phyloP scores from a whole-genome alignment of 257 asterid genomes.

The Ophiorrhiza pumila region DNA sequence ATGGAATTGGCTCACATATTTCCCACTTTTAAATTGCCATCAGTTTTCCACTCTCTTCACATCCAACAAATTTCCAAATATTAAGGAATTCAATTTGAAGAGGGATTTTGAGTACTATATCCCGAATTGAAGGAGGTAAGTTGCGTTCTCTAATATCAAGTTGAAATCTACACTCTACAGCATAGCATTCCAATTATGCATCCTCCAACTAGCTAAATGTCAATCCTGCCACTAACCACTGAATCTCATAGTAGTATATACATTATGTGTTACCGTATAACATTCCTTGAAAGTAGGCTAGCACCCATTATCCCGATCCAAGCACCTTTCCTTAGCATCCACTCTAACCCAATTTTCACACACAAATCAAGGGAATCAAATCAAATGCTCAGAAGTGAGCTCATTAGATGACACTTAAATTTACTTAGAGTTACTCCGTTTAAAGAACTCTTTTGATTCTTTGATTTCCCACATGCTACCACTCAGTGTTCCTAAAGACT shows the following conservation, averaged over 20 bases:
- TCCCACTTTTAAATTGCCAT: no score
- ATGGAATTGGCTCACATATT: no score
- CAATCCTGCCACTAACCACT: background rate
- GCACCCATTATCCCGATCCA: background rate
- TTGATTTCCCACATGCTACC: background rate
- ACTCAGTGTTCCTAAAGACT: background rate
- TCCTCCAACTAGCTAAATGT: background rate
- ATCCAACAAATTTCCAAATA: no score
- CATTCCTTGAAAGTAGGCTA: background rate
- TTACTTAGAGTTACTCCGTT: background rate
- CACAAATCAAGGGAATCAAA: background rate
- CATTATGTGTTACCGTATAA: background rate
- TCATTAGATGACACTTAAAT: background rate
- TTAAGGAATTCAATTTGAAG: background rate
- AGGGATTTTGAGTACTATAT: background rate
- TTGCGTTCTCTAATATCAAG: background rate
- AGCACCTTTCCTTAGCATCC: background rate
- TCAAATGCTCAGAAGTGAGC: background rate
- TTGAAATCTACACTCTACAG: background rate
- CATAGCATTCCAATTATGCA: background rate
- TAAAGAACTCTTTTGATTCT: background rate
- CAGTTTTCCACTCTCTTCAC: no score
- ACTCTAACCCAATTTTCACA: background rate
- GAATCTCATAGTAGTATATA: background rate
- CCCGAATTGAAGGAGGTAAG: background rate